Percentiles rank a stretch among this genome's conserved stretches.
These are phyloP conservation scores for Hypocrella siamensis DNA, from an alignment of 2,329 filamentous ascomycete species.

Conservation along the genomic window DNA sequence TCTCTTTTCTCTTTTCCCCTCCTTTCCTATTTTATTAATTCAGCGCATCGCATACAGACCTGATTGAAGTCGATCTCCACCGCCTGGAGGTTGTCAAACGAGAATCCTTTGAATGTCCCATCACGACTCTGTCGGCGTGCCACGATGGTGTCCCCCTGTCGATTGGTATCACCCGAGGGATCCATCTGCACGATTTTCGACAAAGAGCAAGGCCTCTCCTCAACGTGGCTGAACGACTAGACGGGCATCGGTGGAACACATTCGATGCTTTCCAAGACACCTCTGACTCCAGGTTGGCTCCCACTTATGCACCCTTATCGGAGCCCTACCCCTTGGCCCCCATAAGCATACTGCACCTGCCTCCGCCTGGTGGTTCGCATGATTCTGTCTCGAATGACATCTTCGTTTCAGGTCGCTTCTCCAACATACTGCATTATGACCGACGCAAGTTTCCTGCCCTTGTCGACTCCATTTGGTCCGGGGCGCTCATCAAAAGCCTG, in stretches of 20 bases:
- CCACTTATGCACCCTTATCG: conserved; percentile 54
- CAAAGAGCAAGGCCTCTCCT: conserved; percentile 16
- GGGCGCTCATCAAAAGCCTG: conserved; percentile 61
- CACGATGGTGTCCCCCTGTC: conserved; percentile 56
- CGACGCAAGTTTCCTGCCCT: conserved; percentile 70
- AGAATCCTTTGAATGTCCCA: conserved; percentile 62
- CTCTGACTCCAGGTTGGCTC: conserved; percentile 35
- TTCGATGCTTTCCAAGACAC: conserved; percentile 20
- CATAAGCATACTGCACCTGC: conserved; percentile 67
- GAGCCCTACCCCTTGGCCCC: conserved; percentile 73
- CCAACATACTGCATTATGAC: conserved; percentile 79
- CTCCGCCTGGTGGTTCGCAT: conserved; percentile 32
- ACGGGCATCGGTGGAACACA: conserved; percentile 10
- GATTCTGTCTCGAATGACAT: conserved; percentile 58
- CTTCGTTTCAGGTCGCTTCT: conserved; percentile 77
- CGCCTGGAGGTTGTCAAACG: conserved; percentile 54
- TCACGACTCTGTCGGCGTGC: conserved; percentile 66
- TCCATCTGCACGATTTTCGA: conserved; percentile 72
- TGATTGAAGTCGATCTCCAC: conserved; percentile 70
- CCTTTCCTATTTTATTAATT: neutral
- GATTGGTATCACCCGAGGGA: conserved; percentile 64
- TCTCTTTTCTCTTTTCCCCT: neutral
- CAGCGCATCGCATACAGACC: conserved; percentile 17
- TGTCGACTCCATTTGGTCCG: conserved; percentile 66
- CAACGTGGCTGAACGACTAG: conserved; percentile 21